phyloP scores from a whole-genome alignment of 768 basidiomycete species.

The Russula emetica region DNA sequence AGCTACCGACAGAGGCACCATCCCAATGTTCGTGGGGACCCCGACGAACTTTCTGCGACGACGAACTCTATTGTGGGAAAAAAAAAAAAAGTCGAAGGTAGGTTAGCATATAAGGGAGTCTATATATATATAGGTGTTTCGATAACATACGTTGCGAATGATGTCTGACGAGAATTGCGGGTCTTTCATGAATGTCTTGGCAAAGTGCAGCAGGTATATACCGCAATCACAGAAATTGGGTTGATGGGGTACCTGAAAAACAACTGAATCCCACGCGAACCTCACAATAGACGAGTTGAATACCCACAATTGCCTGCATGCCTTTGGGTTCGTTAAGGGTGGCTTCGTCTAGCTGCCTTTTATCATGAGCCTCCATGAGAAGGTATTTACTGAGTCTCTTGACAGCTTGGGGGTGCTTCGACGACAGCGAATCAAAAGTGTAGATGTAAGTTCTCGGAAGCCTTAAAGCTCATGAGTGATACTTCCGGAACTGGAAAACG shows the following conservation, averaged over 20 bases:
- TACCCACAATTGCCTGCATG: slow-evolving; percentile 50
- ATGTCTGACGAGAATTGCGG: slow-evolving; percentile 49
- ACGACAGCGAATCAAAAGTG: slow-evolving; percentile 85
- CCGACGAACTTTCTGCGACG: slow-evolving; percentile 11
- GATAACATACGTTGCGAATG: slow-evolving; percentile 41
- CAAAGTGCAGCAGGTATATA: slow-evolving; percentile 85
- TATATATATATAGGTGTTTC: too few relatives aligned
- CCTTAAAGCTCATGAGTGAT: slow-evolving; percentile 37
- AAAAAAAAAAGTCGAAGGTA: background rate
- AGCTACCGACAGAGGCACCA: slow-evolving; percentile 4
- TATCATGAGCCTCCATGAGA: slow-evolving; percentile 70
- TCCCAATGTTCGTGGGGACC: slow-evolving; percentile 26
- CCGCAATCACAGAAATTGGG: slow-evolving; percentile 92
- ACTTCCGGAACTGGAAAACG: background rate
- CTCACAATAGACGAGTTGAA: background rate
- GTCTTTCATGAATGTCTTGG: slow-evolving; percentile 65
- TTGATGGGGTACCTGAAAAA: slow-evolving; percentile 74
- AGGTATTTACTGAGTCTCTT: slow-evolving; percentile 66
- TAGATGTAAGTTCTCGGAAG: slow-evolving; percentile 58
- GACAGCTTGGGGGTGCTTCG: slow-evolving; percentile 60
- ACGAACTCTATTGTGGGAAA: slow-evolving; percentile 10
- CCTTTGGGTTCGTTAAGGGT: slow-evolving; percentile 41
- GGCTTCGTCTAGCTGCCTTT: slow-evolving; percentile 36
- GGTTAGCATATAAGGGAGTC: background rate
- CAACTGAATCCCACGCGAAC: background rate